Evolutionary conservation across 1,284 basidiomycete genomes (phyloP), one percentile per base, ranked within the genome.

Genomic region (Schizopora paradoxa): DNA sequence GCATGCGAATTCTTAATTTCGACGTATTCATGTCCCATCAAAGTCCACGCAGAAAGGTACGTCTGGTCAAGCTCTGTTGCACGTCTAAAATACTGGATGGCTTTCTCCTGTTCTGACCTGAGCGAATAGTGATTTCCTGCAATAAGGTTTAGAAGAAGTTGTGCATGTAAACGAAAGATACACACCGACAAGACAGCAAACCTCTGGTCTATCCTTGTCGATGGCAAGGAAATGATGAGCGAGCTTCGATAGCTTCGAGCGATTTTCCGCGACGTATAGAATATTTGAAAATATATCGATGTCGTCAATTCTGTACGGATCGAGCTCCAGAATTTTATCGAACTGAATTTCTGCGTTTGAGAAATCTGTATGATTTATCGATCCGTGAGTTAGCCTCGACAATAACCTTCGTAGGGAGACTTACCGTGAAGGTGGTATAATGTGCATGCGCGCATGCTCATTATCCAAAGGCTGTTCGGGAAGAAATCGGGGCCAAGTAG

Each of bases 1-100:
- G 96, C 95, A 70, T 98, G 94, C 13, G 91, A 91, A 66, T 99
- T 99, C 67, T 98, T 98, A 77, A 98, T 82, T 68, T 99, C 96
- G 45, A 99, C 87, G 60, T 92, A 99, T 64, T 98, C 96, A 64
- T 99, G 96, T 0, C 96, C 96, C 85, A 99, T 92, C 51, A 99
- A 66, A n/a, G 95, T 98, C 96, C 96, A 99, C 3, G 96, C 96
- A 2, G 91, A 87, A 18, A 98, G 74, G 65, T 94, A 99, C 4
- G 90, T 92, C 51, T 88, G 78, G 65, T 99, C 95, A 41, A 99
- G 78, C 57, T 94, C 86, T 14, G 95, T 88, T 6, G 95, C 94
- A 48, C 94, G 79, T 54, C 86, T 79, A 67, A 99, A 99, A 64
- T 97, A 96, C 58, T 88, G 88, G 58, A 98, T 86, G 0, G 96